These are phyloP conservation scores for Hymenoscyphus infarciens DNA, from an alignment of 2,329 filamentous ascomycete species.

Conservation along the genomic window DNA sequence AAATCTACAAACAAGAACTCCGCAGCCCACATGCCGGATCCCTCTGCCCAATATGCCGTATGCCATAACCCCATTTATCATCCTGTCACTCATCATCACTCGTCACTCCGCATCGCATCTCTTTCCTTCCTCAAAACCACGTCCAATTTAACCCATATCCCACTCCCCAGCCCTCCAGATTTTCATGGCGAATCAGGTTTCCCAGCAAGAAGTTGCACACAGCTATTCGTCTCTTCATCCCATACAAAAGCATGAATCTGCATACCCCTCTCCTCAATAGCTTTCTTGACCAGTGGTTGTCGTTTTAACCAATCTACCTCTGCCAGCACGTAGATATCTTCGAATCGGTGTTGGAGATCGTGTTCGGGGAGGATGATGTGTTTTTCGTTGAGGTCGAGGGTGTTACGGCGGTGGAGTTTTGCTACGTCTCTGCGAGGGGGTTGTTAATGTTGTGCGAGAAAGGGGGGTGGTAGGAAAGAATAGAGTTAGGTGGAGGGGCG, in stretches of 20 bases:
- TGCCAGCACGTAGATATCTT: slow-evolving; percentile 59
- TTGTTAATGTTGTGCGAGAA: not conserved
- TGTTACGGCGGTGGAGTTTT: slow-evolving; percentile 23
- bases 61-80: no score
- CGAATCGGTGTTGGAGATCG: slow-evolving; percentile 49
- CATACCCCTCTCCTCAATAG: slow-evolving; percentile 55
- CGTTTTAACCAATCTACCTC: slow-evolving; percentile 54
- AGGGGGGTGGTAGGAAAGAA: slow-evolving; percentile 7
- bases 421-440: slow-evolving; percentile 22
- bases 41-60: no score
- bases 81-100: no score
- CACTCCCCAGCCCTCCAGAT: not conserved
- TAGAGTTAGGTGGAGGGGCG: slow-evolving; percentile 15
- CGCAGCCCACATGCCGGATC: no score
- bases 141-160: no score
- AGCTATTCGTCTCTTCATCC: slow-evolving; percentile 52
- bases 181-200: slow-evolving; percentile 16
- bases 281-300: slow-evolving; percentile 57
- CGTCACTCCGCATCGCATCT: no score
- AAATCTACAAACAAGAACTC: no score
- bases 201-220: slow-evolving; percentile 48
- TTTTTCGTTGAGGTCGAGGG: slow-evolving; percentile 12
- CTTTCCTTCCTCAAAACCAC: no score
- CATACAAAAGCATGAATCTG: slow-evolving; percentile 62
- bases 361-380: slow-evolving; percentile 23